phyloP scores from a whole-genome alignment of 805 yeast species.

The Kurtzmaniella fragi region DNA sequence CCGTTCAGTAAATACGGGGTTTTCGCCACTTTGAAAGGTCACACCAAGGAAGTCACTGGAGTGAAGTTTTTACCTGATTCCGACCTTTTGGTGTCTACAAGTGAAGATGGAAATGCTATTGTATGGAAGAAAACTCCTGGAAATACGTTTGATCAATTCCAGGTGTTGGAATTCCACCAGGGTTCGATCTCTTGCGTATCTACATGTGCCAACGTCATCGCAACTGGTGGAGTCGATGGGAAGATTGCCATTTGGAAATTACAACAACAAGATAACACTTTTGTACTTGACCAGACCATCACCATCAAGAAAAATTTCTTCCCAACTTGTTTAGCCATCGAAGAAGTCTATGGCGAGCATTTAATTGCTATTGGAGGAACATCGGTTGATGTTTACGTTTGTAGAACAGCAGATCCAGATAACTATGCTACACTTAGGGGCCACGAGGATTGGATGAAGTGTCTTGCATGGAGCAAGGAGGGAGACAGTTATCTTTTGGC shows the following conservation, averaged over 20 bases:
- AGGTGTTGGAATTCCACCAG: slow-evolving; percentile 34
- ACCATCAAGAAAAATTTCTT: slow-evolving; percentile 43
- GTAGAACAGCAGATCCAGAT: no score
- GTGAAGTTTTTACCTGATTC: slow-evolving; percentile 49
- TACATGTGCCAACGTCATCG: slow-evolving; percentile 32
- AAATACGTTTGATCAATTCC: slow-evolving; percentile 21
- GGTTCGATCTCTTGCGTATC: slow-evolving; percentile 55
- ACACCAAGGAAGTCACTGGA: slow-evolving; percentile 58
- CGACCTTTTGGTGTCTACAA: slow-evolving; percentile 49
- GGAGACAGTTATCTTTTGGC: slow-evolving; percentile 62
- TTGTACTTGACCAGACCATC: slow-evolving; percentile 24
- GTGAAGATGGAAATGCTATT: slow-evolving; percentile 60
- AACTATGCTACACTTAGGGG: slow-evolving; percentile 60
- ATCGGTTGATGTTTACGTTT: slow-evolving; percentile 44
- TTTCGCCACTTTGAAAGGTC: slow-evolving; percentile 53
- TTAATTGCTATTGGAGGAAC: slow-evolving; percentile 75
- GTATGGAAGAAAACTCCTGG: slow-evolving; percentile 46
- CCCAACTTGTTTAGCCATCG: slow-evolving; percentile 28
- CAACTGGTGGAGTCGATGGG: slow-evolving; percentile 66
- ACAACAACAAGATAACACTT: slow-evolving; percentile 11
- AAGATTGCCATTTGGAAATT: slow-evolving; percentile 46
- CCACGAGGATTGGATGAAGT: slow-evolving; percentile 95
- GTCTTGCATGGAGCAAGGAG: slow-evolving; percentile 54
- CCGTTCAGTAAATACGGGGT: slow-evolving; percentile 51
- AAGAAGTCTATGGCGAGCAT: slow-evolving; percentile 26